Evolutionary conservation across 495 filamentous ascomycete species (phyloP), one percentile per base, ranked within the genome.

Genomic region (Hypoxylon lienhwacheense): DNA sequence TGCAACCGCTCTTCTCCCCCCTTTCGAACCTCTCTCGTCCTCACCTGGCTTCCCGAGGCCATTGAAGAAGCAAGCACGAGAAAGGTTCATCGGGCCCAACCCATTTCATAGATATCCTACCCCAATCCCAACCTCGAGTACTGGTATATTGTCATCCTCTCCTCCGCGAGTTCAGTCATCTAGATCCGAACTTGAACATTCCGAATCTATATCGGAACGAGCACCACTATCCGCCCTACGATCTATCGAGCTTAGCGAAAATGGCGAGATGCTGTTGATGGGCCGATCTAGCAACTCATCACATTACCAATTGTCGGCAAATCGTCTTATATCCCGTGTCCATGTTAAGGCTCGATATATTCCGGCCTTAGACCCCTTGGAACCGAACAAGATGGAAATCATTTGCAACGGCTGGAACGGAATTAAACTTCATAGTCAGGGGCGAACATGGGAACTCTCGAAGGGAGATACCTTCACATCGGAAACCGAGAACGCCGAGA

Each of bases 361-460:
- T 37, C 77, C 86, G 2, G 81, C 86, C 6, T 54, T 72, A 4
- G 80, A 81, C 20, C 73, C 79, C 4, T 75, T 82, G 53, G 85
- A 86, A 55, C 76, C 78, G 48, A 83, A 82, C 62, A 83, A 82
- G 70, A 80, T 97, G 39, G 86, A 90, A 68, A 85, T 98, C 47
- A 80, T 87, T 66, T 98, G 93, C 71, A 81, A 86, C 64, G 93
- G 93, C 12, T 97, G 92, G 91, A 98, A 98, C 70, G 92, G 93
- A 8, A 78, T 92, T 40, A 96, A 90, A 69, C 73, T 98, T 48
- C 91, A 96, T 71, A 97, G 89, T 72, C 87, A 91, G 70, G 91
- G 91, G 17, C 85, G 84, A 61, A 87, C 86, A 21, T 93, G 87
- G 77, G 89, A 95, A 55, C 67, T 98, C 70, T 77, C 74, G 35